A percentile compares a stretch with the other conserved stretches of the same genome.
Evolutionary conservation across 2,329 filamentous ascomycete species (phyloP).

Genomic region (Stagonosporopsis chrysanthemi): DNA sequence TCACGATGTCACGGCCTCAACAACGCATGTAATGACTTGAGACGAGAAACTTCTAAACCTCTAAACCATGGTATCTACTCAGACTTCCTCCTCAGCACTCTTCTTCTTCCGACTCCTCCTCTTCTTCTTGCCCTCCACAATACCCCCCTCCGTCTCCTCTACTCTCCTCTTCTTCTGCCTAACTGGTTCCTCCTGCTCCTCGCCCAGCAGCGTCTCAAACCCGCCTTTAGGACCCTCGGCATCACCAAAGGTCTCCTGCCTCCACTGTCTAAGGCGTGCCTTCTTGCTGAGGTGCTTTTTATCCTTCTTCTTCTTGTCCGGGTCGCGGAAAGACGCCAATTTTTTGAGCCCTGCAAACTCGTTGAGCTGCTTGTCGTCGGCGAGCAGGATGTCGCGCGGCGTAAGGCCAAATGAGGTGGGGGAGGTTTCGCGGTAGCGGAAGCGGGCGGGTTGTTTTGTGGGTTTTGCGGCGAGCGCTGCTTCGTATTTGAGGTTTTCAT

Average conservation of each 20-base stretch:
- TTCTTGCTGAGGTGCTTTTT: slow-evolving; percentile 92
- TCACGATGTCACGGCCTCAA: too few relatives aligned
- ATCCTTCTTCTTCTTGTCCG: slow-evolving; percentile 87
- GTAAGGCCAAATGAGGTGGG: slow-evolving; percentile 90
- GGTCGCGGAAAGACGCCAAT: slow-evolving; percentile 85
- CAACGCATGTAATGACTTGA: too few relatives aligned
- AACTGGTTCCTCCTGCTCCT: neutral
- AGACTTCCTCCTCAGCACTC: slow-evolving; percentile 12
- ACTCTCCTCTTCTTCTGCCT: slow-evolving; percentile 7
- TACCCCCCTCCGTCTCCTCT: slow-evolving; percentile 5
- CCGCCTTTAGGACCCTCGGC: slow-evolving; percentile 60
- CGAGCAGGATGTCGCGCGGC: slow-evolving; percentile 87
- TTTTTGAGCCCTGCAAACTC: slow-evolving; percentile 94
- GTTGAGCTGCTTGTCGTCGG: slow-evolving; percentile 85
- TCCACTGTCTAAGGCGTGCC: slow-evolving; percentile 87
- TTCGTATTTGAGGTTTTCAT: slow-evolving; percentile 79
- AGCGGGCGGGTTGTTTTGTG: slow-evolving; percentile 61
- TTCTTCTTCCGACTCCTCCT: slow-evolving; percentile 18
- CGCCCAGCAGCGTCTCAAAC: slow-evolving; percentile 41
- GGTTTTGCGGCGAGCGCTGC: slow-evolving; percentile 62
- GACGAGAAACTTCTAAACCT: neutral
- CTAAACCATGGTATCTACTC: neutral
- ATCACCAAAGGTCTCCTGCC: slow-evolving; percentile 70
- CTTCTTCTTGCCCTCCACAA: slow-evolving; percentile 14
- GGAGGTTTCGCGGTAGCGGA: slow-evolving; percentile 94